Evolutionary conservation across 768 basidiomycete genomes (phyloP), one percentile per base, ranked within the genome.

Genomic region (Amanita molliuscula): DNA sequence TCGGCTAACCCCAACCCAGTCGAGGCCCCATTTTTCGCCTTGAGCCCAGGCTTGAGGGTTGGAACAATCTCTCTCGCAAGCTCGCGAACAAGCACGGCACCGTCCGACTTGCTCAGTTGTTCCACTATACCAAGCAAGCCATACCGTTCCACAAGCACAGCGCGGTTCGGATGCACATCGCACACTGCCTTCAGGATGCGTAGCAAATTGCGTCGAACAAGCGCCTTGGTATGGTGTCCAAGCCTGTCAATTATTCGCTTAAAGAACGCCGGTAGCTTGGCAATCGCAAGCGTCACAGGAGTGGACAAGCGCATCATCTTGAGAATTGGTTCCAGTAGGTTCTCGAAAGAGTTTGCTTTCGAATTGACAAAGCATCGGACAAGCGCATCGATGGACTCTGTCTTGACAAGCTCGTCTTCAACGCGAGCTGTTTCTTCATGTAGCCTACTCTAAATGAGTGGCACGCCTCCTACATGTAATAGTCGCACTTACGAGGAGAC

Each of bases 351-450:
- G 61, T 88, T 87, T 41, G 89, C 83, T 66, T 94, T 93, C 25
- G 89, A 82, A 1, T 78, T 74, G 54, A 88, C 81, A 64, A 95
- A 95, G 62, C 88, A 87, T 35, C 74, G 76, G 29, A 93, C 73
- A 13, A 95, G 68, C 0, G 78, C 71, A 0, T 88, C 82, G 15
- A 89, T 65, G 1, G 86, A 71, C 10, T 72, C 70, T 1, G 73
- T 64, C 58, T 88, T 85, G 29, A 85, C 67, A 0, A 99, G 73
- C 44, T 85, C 81, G 59, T 95, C 93, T 62, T 97, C 96, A 5
- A 99, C 88, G 48, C 92, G 78, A 1, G 90, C 82, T 1, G 88
- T 90, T 66, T 99, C 96, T 58, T 97, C 96, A 70, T 93, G 88
- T 31, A 98, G 70, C 92, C 90, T 93, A 56, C 21, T 46, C 38